Conservation (phyloP, 352 stramenopile genomes). For the Pythium brachiatum region DNA sequence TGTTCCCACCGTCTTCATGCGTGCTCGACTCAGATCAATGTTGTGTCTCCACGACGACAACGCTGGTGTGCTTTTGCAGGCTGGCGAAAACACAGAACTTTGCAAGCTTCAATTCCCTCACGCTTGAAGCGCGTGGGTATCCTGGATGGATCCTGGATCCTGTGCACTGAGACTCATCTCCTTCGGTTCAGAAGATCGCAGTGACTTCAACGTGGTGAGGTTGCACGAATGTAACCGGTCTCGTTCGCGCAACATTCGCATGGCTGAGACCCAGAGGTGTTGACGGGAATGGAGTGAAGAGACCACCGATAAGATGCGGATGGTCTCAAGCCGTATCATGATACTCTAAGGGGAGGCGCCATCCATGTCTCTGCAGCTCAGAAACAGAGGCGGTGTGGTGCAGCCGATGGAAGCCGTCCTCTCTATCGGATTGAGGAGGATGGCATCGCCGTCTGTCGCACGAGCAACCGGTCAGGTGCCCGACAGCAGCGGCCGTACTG, state of each 20-base stretch:
- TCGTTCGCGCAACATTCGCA: background rate
- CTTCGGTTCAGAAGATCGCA: background rate
- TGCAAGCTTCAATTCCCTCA: background rate
- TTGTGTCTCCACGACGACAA: background rate
- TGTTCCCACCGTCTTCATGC: background rate
- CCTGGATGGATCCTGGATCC: too few species aligned
- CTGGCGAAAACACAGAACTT: background rate
- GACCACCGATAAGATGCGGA: background rate
- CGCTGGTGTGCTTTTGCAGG: background rate
- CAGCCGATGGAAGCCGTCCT: too few species aligned
- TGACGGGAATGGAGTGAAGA: background rate
- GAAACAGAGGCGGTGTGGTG: too few species aligned
- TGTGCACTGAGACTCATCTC: too few species aligned
- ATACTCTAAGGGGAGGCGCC: too few species aligned
- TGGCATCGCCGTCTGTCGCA: background rate
- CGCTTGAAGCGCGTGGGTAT: background rate
- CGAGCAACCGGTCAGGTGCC: background rate
- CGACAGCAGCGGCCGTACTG: too few species aligned
- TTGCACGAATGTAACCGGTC: background rate
- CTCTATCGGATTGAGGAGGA: background rate
- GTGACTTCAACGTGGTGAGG: slow-evolving; percentile 5
- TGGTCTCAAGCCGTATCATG: too few species aligned
- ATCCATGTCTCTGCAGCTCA: too few species aligned
- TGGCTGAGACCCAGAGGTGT: background rate
- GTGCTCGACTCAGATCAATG: background rate